These are phyloP conservation scores for Handroanthus guayacan DNA, from an alignment of 257 asterid species.

Conservation along the genomic window DNA sequence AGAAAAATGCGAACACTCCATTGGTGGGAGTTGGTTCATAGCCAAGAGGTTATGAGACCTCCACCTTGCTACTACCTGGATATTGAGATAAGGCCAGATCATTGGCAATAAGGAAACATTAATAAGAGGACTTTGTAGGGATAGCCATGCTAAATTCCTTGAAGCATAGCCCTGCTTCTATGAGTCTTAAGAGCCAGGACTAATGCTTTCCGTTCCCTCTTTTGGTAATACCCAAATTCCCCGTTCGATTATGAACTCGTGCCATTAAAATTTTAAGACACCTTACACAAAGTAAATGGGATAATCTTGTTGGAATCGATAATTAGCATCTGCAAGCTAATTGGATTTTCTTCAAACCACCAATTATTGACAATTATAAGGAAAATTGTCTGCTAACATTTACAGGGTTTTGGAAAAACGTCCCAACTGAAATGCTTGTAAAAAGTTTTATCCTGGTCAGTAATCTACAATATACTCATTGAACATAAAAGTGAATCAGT, in stretches of 20 bases:
- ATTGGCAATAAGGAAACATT: neutral
- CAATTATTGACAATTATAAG: neutral
- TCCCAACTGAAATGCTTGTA: neutral
- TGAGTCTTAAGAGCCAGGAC: slow-evolving; percentile 3
- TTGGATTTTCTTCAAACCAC: neutral
- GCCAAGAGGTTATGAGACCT: too few relatives aligned
- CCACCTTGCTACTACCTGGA: too few relatives aligned
- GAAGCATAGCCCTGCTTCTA: neutral
- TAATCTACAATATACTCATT: neutral
- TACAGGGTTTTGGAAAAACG: neutral
- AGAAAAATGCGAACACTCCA: too few relatives aligned
- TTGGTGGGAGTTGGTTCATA: too few relatives aligned
- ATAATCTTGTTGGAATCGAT: neutral
- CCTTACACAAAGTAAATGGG: neutral
- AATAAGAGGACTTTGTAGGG: neutral
- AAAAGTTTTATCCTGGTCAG: neutral
- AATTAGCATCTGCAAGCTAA: slow-evolving; percentile 9
- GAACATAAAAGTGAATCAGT: neutral
- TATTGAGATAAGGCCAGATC: too few relatives aligned
- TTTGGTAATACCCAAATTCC: neutral
- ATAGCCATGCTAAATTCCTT: neutral
- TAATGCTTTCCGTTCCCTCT: neutral
- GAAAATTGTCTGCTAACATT: neutral
- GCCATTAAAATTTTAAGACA: neutral
- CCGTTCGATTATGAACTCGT: neutral